Percentiles rank a stretch among this genome's conserved stretches.
Conservation (phyloP, 257 asterid species). For the Nicotiana tomentosiformis region DNA sequence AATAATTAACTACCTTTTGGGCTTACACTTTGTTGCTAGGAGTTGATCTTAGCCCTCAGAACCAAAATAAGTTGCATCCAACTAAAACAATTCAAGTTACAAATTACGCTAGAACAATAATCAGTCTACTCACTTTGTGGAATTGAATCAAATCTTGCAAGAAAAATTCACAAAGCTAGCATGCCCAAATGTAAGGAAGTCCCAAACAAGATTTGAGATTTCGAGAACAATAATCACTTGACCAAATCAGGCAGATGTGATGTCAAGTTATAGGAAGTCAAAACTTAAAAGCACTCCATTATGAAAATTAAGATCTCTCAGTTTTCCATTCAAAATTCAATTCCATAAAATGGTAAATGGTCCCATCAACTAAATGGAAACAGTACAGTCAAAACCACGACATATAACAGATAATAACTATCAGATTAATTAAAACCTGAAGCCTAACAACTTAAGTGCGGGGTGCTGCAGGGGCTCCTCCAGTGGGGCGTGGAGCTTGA, state of each 20-base stretch:
- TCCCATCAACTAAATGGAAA: neutral
- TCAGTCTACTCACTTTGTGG: too few relatives aligned
- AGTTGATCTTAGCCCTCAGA: neutral
- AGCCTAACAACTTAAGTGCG: constrained; percentile 26
- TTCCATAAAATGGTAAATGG: neutral
- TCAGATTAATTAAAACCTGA: neutral
- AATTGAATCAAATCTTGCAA: too few relatives aligned
- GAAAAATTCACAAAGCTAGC: neutral
- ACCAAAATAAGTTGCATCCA: neutral
- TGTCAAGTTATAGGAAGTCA: neutral
- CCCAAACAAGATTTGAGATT: too few relatives aligned
- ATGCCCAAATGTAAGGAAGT: neutral
- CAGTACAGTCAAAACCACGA: constrained; percentile 13
- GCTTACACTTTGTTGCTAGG: neutral
- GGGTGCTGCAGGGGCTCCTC: constrained; percentile 46
- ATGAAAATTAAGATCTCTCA: neutral
- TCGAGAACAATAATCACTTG: neutral
- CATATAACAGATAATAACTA: neutral
- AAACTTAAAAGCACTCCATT: neutral
- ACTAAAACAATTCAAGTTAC: neutral
- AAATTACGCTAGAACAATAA: too few relatives aligned
- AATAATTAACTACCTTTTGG: neutral
- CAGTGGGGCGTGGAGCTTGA: constrained; percentile 51
- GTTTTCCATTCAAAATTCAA: constrained; percentile 1
- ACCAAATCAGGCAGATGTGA: neutral